Base-by-base conservation (phyloP, 805 yeast genomes). In the Kurtzmaniella cleridarum region DNA sequence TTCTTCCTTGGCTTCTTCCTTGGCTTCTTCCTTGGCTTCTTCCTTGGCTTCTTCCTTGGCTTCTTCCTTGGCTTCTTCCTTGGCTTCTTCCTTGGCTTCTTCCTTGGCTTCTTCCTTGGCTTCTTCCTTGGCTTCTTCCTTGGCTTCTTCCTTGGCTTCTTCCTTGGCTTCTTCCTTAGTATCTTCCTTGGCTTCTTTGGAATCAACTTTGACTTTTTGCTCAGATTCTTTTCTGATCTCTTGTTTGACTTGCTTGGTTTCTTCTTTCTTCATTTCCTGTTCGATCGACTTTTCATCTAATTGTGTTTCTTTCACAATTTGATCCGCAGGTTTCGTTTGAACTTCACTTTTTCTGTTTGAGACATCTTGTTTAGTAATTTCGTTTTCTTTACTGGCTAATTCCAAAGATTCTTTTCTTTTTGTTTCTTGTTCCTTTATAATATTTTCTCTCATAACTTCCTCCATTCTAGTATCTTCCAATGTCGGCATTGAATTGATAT, bases 381-480 rank as follows among this genome's bases (percentile, higher is more conserved):
- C 26, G 20, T 35, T 31, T 23, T 10, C 36, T 12, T 32, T 27
- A 36, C 9, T 27, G 7, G 12, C 34, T 30, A 20, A 16, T 9
- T 34, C 24, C 16, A 15, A 29, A 27, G 38, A 11, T n/a, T 28
- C 17, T 9, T 4, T n/a, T 24, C 17, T 11, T 14, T 31, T 27
- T 23, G 18, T 14, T 16, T 24, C 30, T 10, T 36, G 31, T n/a
- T 16, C 28, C 24, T 36, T 34, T 16, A 14, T 56, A 15, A 66
- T 64, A 41, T 64, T 71, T 15, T 55, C 53, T 42, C 65, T 58
- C 78, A 73, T 73, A 1, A 60, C 50, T 34, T 60, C 60, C 36
- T 69, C 76, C 79, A 74, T 73, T 39, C 55, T 55, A 1, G 59
- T 46, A 41, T 75, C 80, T 42, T 75, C 80, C 6, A 66, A 65